These are phyloP conservation scores for Apiospora hydei DNA, from an alignment of 2,329 filamentous ascomycete genomes.

Conservation along the genomic window DNA sequence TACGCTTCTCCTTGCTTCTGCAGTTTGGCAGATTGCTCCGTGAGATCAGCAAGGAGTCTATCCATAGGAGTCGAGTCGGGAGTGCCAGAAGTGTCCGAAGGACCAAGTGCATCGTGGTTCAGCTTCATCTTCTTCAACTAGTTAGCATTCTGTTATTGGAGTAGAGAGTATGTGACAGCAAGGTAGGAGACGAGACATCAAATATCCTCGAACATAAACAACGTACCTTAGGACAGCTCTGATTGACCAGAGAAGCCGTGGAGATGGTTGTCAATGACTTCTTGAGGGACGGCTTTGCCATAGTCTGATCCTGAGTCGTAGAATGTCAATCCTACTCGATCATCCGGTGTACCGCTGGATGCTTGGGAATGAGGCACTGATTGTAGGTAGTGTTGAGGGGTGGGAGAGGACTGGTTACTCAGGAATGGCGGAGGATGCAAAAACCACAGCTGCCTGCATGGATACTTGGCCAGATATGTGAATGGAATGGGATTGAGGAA, in stretches of 20 bases:
- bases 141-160: slow-evolving; percentile 16
- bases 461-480: not conserved
- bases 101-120: slow-evolving; percentile 48
- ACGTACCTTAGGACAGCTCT: slow-evolving; percentile 60
- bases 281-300: slow-evolving; percentile 41
- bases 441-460: not conserved
- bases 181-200: slow-evolving; percentile 11
- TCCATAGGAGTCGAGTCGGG: slow-evolving; percentile 67
- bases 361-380: not conserved
- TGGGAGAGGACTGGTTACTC: not conserved
- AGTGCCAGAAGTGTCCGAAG: slow-evolving; percentile 39
- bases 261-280: slow-evolving; percentile 56
- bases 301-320: slow-evolving; percentile 6
- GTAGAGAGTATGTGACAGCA: not conserved
- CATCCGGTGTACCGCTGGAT: not conserved
- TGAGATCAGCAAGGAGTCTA: slow-evolving; percentile 74
- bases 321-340: not conserved
- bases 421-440: not conserved
- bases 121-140: slow-evolving; percentile 55
- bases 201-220: not conserved
- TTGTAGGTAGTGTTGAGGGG: not conserved
- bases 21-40: slow-evolving; percentile 72
- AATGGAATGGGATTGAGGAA: not conserved
- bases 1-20: slow-evolving; percentile 65
- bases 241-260: slow-evolving; percentile 63